Percentiles rank a stretch among this genome's conserved stretches.
phyloP scores from a whole-genome alignment of 2,329 filamentous ascomycete species.

The Botrytis hyacinthi region DNA sequence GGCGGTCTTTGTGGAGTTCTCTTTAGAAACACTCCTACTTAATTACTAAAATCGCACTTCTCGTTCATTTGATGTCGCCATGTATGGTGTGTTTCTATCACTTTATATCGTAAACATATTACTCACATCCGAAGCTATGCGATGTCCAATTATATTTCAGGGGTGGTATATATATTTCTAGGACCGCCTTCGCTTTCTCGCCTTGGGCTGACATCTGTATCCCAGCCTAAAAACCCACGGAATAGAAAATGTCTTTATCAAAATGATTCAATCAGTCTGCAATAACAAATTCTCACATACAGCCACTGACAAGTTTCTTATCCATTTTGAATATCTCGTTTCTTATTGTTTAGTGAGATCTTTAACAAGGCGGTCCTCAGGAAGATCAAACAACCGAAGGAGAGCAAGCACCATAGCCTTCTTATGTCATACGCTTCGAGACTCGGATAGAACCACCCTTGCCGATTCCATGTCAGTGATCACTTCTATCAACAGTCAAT shows the following conservation, averaged over 20 bases:
- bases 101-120: not conserved
- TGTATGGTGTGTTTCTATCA: not conserved
- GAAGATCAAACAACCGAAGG: not conserved
- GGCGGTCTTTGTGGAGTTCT: not conserved
- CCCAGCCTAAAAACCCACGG: not conserved
- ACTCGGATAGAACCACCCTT: not conserved
- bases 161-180: not conserved
- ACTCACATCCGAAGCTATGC: not conserved
- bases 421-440: not conserved
- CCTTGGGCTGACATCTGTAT: not conserved
- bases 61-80: rapidly evolving
- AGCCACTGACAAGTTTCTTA: not conserved
- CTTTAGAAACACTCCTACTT: not conserved
- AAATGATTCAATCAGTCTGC: not conserved
- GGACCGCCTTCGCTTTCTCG: slow-evolving; percentile 16
- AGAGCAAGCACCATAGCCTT: not conserved
- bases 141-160: not conserved
- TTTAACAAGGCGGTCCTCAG: not conserved
- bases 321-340: not conserved
- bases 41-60: not conserved
- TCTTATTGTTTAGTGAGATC: not conserved
- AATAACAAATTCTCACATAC: not conserved
- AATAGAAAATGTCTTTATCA: not conserved
- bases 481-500: not conserved
- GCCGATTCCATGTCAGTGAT: not conserved